These are phyloP conservation scores for Cyclostephanos tholiformis DNA, from an alignment of 108 stramenopile genomes.

Conservation along the genomic window DNA sequence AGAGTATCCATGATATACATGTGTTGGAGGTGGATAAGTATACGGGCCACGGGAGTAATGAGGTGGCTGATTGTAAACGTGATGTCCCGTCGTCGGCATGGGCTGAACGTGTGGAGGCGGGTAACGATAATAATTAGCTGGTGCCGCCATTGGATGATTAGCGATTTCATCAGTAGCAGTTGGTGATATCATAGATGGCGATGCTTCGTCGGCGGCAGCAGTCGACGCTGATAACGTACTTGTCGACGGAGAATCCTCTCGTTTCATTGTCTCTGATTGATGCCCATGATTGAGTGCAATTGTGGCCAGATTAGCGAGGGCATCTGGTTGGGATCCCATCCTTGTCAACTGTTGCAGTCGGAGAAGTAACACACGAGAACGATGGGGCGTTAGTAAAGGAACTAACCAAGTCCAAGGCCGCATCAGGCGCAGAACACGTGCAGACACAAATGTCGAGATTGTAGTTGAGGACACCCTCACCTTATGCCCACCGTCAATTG, in stretches of 20 bases:
- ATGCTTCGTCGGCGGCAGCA: slow-evolving; percentile 2
- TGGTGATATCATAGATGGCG: background rate
- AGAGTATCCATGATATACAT: slow-evolving; percentile 3
- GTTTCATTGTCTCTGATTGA: slow-evolving; percentile 10
- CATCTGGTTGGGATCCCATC: slow-evolving; percentile 10
- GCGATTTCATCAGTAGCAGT: background rate
- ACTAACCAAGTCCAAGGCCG: background rate
- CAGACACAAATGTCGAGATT: background rate
- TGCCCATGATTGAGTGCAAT: slow-evolving; percentile 10
- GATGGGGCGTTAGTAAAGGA: background rate
- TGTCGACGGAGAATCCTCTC: slow-evolving; percentile 7
- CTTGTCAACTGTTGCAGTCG: background rate
- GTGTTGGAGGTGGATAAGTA: slow-evolving; percentile 18
- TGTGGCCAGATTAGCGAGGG: slow-evolving; percentile 8
- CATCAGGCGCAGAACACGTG: background rate
- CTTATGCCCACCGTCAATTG: background rate
- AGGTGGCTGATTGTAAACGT: slow-evolving; percentile 6
- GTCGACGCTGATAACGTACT: slow-evolving; percentile 9
- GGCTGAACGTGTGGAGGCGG: background rate
- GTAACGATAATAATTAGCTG: slow-evolving; percentile 15
- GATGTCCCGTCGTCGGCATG: slow-evolving; percentile 5
- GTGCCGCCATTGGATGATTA: background rate
- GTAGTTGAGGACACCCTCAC: background rate
- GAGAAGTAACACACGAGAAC: background rate
- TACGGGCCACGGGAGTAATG: slow-evolving; percentile 16